Base-by-base conservation (phyloP, 139 green algal genomes). In the Desmodesmus armatus region DNA sequence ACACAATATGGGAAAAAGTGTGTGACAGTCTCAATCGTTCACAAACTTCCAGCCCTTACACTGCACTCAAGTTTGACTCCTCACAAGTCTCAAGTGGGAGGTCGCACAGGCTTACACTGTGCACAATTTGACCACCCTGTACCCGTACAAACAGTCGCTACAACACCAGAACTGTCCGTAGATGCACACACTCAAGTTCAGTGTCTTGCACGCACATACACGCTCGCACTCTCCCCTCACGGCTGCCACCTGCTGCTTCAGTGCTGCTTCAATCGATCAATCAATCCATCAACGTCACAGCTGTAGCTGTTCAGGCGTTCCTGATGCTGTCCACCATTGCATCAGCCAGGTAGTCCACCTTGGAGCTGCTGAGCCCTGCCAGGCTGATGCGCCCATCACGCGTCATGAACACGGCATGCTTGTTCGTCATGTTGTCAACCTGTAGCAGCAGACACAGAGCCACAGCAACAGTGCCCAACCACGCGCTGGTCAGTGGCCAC, bases 391-490 rank as follows among this genome's bases (percentile, higher is more conserved):
- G 94, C 27, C 98, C 97, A 87, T 99, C 97, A 40, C 94, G 94
- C 7, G 97, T 99, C 96, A 99, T 99, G 93, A 96, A 99, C 11
- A 99, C 83, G 41, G 96, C 91, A 88, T 96, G 94, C 90, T 98
- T 98, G 79, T 96, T 94, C 47, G 93, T 98, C 96, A 99, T 99
- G 92, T 97, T 96, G 53, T 98, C 94, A 37, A 98, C 96, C 94
- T 97, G 87, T 2, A 33, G 15, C 70, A 55, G 66, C 70, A 53
- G 76, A 80, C 4, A 49, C 58, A 49, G 62, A 4, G 37, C 35
- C 3, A 81, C 44, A 69, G 40, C 70, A 7, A 40, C 70, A 60
- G 17, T n/a, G n/a, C n/a, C n/a, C n/a, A n/a, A n/a, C n/a, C 53
- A 21, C 21, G 17, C 53, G 53, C 17, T 21, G 53, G 53, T 63